Evolutionary conservation across 2,329 filamentous ascomycete genomes (phyloP).

Genomic region (Cercospora berteroae): DNA sequence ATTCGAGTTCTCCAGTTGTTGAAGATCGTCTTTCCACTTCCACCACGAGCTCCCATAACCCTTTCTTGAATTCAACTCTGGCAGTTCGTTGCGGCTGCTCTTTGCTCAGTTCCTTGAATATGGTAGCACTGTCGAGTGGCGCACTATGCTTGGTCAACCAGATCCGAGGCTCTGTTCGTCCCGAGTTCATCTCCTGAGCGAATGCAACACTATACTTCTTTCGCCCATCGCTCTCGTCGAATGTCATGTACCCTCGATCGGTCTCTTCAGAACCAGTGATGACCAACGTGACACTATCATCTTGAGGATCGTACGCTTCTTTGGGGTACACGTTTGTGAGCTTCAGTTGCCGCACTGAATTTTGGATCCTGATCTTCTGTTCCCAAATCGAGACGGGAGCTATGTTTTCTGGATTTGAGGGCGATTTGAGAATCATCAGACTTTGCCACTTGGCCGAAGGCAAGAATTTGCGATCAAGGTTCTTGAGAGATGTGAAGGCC

Average conservation of each 20-base stretch:
- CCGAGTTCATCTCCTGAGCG: conserved; percentile 17
- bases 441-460: conserved; percentile 20
- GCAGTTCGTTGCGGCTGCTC: conserved; percentile 4
- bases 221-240: conserved; percentile 20
- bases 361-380: conserved; percentile 24
- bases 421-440: conserved; percentile 22
- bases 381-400: conserved; percentile 20
- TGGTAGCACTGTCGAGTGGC: neutral
- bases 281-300: conserved; percentile 16
- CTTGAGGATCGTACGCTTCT: conserved; percentile 17
- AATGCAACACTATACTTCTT: conserved; percentile 23
- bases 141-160: conserved; percentile 16
- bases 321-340: conserved; percentile 15
- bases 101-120: conserved; percentile 10
- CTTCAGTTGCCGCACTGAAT: conserved; percentile 13
- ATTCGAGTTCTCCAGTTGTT: conserved; percentile 19
- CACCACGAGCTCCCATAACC: conserved; percentile 16
- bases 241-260: conserved; percentile 23
- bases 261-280: conserved; percentile 21
- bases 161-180: conserved; percentile 18
- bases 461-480: conserved; percentile 19
- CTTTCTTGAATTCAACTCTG: conserved; percentile 23
- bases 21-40: conserved; percentile 15
- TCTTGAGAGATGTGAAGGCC: conserved; percentile 19
- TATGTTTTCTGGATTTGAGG: conserved; percentile 7